phyloP scores from a whole-genome alignment of 116 monocot genomes.

The Cymodocea nodosa region DNA sequence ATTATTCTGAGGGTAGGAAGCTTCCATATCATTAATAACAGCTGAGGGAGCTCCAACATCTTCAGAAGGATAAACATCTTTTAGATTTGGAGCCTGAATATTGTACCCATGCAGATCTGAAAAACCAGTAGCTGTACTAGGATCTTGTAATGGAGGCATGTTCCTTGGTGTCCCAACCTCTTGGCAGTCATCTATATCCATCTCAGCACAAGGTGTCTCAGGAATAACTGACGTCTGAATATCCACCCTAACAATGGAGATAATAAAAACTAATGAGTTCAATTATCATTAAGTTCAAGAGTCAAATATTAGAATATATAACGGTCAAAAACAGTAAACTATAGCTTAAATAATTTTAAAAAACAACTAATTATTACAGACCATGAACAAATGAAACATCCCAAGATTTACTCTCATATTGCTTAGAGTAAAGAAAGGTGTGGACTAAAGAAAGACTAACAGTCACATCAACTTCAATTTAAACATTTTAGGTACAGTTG shows the following conservation, averaged over 20 bases:
- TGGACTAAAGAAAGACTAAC: too few species aligned
- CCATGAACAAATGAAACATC: too few species aligned
- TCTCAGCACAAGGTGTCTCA: slow-evolving; percentile 25
- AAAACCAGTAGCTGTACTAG: slow-evolving; percentile 11
- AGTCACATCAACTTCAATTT: too few species aligned
- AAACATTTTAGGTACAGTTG: too few species aligned
- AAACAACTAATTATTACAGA: too few species aligned
- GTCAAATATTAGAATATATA: too few species aligned
- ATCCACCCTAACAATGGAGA: slow-evolving; percentile 3
- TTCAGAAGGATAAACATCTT: slow-evolving; percentile 43
- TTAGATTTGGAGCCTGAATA: slow-evolving; percentile 71
- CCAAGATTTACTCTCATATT: too few species aligned
- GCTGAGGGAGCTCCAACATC: slow-evolving; percentile 23
- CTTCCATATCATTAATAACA: slow-evolving; percentile 15
- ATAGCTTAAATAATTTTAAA: too few species aligned
- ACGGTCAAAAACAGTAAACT: too few species aligned
- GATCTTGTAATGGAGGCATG: slow-evolving; percentile 21
- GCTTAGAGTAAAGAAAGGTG: too few species aligned
- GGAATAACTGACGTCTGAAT: slow-evolving; percentile 4
- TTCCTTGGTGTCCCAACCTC: slow-evolving; percentile 22
- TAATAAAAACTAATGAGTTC: neutral
- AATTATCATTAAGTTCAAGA: too few species aligned
- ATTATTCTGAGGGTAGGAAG: slow-evolving; percentile 12
- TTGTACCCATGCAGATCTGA: slow-evolving; percentile 37
- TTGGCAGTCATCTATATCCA: slow-evolving; percentile 42